A percentile compares a stretch with the other conserved stretches of the same genome.
phyloP scores from a whole-genome alignment of 106 monocot genomes.

The Allium fistulosum region DNA sequence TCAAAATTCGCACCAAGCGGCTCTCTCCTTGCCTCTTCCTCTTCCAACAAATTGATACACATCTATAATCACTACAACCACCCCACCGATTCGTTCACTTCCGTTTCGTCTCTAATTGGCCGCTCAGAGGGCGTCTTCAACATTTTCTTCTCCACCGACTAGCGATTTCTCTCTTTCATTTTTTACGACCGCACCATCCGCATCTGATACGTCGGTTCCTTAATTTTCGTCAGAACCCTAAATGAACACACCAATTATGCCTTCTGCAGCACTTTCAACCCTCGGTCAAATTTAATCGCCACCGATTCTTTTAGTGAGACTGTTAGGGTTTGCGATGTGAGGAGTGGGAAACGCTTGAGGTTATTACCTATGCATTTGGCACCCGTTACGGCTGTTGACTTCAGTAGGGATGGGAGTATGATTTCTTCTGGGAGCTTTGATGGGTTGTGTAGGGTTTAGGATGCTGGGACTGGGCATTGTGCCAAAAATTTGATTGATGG shows the following conservation, averaged over 20 bases:
- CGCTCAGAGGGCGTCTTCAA: conserved; percentile 54
- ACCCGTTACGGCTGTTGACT: conserved; percentile 48
- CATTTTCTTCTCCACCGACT: conserved; percentile 44
- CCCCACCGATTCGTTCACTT: background rate
- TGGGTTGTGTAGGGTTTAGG: conserved; percentile 53
- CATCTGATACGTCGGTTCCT: conserved; percentile 36
- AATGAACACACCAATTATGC: conserved; percentile 52
- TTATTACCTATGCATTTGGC: conserved; percentile 56
- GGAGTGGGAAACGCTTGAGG: conserved; percentile 33
- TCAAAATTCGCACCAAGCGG: background rate
- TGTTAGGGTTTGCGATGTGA: conserved; percentile 50
- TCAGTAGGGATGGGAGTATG: conserved; percentile 39
- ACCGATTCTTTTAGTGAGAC: conserved; percentile 61
- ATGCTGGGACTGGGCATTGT: conserved; percentile 41
- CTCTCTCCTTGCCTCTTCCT: background rate
- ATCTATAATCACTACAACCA: background rate
- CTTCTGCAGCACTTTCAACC: conserved; percentile 50
- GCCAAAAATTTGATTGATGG: conserved; percentile 52
- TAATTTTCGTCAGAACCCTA: conserved; percentile 25
- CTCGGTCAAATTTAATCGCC: conserved; percentile 58
- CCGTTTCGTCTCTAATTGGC: conserved; percentile 24
- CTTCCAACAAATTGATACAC: background rate
- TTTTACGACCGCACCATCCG: conserved; percentile 52
- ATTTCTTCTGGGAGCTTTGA: conserved; percentile 55
- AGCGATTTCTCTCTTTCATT: conserved; percentile 39